Evolutionary conservation across 345 rosid genomes (phyloP).

Genomic region (Salix viminalis): DNA sequence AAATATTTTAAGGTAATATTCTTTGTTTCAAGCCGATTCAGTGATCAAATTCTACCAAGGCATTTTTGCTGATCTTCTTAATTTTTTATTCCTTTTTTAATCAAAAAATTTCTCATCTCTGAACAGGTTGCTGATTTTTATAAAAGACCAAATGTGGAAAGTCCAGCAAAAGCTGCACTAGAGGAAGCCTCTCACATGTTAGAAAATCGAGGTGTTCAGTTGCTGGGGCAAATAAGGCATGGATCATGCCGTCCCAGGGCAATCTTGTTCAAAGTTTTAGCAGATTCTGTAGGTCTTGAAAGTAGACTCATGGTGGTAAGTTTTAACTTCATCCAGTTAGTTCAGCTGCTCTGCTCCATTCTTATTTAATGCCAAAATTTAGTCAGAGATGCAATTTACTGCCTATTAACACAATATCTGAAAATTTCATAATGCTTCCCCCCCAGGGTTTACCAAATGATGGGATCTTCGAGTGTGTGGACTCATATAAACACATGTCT

Average conservation of each 20-base stretch:
- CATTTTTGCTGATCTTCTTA: background rate
- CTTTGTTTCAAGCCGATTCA: background rate
- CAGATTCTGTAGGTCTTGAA: conserved; percentile 90
- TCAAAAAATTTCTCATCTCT: conserved; percentile 9
- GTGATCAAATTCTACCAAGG: background rate
- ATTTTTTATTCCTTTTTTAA: background rate
- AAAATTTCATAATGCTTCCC: conserved; percentile 8
- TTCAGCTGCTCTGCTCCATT: background rate
- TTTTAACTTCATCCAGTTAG: conserved; percentile 12
- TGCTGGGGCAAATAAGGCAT: conserved; percentile 91
- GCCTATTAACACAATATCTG: background rate
- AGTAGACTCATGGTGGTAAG: conserved; percentile 95
- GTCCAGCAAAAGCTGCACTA: conserved; percentile 72
- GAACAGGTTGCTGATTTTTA: conserved; percentile 82
- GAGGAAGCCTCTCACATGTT: conserved; percentile 60
- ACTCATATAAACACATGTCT: conserved; percentile 82
- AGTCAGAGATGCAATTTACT: conserved; percentile 3
- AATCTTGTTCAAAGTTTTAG: conserved; percentile 85
- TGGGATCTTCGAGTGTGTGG: conserved; percentile 68
- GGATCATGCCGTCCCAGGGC: conserved; percentile 94
- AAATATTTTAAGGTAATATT: background rate
- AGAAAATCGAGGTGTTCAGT: conserved; percentile 73
- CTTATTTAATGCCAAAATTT: background rate
- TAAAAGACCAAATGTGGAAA: conserved; percentile 65
- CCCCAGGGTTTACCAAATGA: conserved; percentile 89